Conservation (phyloP, 331 rosid species). For the Stylosanthes scabra region DNA sequence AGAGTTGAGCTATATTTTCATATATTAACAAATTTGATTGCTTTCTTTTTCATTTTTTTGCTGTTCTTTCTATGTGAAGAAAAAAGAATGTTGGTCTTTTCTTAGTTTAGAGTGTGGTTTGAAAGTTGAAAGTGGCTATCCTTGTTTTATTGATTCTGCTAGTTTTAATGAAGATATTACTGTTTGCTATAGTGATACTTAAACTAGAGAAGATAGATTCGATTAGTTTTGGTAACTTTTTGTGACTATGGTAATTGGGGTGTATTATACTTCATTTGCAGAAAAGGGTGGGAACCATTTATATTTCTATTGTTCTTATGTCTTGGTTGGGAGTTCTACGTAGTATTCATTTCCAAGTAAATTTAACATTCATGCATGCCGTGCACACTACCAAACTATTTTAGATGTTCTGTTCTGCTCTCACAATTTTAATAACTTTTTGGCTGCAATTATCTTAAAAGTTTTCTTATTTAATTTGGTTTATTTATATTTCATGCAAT, state of each 20-base stretch:
- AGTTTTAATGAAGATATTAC: not conserved
- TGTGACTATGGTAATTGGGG: not conserved
- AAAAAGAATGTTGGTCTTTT: not conserved
- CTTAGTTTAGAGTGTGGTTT: not conserved
- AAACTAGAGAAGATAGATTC: not conserved
- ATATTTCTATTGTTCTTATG: slow-evolving; percentile 6
- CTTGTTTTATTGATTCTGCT: slow-evolving; percentile 1
- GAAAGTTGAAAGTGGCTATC: not conserved
- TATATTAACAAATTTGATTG: not conserved
- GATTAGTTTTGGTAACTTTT: not conserved
- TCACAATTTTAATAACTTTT: slow-evolving; percentile 11
- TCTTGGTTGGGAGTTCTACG: slow-evolving; percentile 16
- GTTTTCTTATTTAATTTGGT: slow-evolving; percentile 2
- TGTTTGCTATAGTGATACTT: not conserved
- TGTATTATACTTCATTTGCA: not conserved
- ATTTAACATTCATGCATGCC: not conserved
- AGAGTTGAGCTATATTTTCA: not conserved
- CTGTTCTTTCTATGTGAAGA: not conserved
- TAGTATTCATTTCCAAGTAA: slow-evolving; percentile 1
- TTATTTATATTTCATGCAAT: slow-evolving; percentile 1
- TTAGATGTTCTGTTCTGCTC: slow-evolving; percentile 5
- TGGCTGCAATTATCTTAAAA: slow-evolving; percentile 14
- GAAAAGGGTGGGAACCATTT: not conserved
- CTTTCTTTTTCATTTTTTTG: not conserved
- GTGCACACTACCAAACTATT: slow-evolving; percentile 1